phyloP scores from a whole-genome alignment of 257 asterid genomes.

The Forsythia suspensa region DNA sequence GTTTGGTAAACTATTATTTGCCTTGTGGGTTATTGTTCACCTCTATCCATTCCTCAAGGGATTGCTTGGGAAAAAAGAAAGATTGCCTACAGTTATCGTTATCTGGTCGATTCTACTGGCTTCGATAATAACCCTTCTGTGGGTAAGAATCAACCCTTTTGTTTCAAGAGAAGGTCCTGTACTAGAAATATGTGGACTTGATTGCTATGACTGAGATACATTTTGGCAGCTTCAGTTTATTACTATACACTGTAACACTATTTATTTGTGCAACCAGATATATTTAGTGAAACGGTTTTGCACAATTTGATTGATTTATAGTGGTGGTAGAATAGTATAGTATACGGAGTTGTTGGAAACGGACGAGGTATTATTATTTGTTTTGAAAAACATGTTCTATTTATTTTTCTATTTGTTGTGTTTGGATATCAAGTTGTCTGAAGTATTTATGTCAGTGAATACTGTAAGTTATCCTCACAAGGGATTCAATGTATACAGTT shows the following conservation, averaged over 20 bases:
- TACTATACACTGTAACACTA: neutral
- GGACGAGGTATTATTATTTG: conserved; percentile 25
- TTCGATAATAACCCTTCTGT: conserved; percentile 69
- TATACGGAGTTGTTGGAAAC: conserved; percentile 22
- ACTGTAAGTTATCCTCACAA: neutral
- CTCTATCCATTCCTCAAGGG: conserved; percentile 95
- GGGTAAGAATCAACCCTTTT: conserved; percentile 91
- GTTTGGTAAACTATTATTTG: conserved; percentile 74
- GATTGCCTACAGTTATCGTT: conserved; percentile 77
- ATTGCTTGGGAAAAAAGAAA: conserved; percentile 66
- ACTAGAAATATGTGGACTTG: conserved; percentile 74
- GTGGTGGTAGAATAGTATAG: conserved; percentile 23
- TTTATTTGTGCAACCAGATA: conserved; percentile 27
- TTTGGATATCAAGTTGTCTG: neutral
- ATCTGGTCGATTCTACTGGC: conserved; percentile 86
- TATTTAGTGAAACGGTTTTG: conserved; percentile 23
- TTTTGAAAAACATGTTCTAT: conserved; percentile 23
- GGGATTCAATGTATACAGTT: conserved; percentile 16
- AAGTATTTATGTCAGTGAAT: neutral
- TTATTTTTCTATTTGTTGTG: conserved; percentile 37
- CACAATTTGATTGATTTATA: conserved; percentile 3
- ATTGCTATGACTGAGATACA: conserved; percentile 57
- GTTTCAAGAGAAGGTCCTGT: conserved; percentile 82
- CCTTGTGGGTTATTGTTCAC: conserved; percentile 87
- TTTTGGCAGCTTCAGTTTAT: neutral